Evolutionary conservation across 2,329 filamentous ascomycete species (phyloP).

Genomic region (Pseudofabraea citricarpa): DNA sequence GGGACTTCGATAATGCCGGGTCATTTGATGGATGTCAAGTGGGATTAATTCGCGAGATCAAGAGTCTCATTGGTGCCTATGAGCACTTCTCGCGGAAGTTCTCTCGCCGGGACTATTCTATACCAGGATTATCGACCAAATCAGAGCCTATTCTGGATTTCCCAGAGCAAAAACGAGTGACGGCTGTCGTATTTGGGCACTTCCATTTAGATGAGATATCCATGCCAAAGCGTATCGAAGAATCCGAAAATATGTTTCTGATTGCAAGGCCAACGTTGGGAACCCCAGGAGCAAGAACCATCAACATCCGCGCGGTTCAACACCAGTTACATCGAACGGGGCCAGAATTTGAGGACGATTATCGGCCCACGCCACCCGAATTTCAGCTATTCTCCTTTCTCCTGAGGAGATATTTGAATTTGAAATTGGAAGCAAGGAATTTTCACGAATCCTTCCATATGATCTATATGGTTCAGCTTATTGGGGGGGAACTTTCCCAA

Average conservation of each 20-base stretch:
- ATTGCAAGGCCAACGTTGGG: neutral
- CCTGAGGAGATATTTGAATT: neutral
- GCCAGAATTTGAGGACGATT: neutral
- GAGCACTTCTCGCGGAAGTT: neutral
- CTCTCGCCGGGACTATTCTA: neutral
- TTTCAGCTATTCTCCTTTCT: neutral
- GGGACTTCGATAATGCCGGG: neutral
- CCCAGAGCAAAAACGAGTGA: neutral
- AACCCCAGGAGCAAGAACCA: neutral
- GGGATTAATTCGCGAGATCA: neutral
- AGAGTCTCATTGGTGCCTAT: neutral
- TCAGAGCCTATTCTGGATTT: neutral
- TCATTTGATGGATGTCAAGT: neutral
- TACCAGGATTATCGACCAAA: neutral
- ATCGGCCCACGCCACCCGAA: neutral
- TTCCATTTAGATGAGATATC: conserved; percentile 1
- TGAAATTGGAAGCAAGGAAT: neutral
- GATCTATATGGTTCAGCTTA: neutral
- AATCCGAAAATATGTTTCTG: neutral
- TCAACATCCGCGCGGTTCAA: neutral
- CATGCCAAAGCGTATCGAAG: neutral
- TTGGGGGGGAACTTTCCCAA: neutral
- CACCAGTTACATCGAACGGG: neutral
- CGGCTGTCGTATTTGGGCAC: neutral
- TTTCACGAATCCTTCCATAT: neutral